Base-by-base conservation (phyloP, 805 yeast species). In the Kregervanrija delftensis region DNA sequence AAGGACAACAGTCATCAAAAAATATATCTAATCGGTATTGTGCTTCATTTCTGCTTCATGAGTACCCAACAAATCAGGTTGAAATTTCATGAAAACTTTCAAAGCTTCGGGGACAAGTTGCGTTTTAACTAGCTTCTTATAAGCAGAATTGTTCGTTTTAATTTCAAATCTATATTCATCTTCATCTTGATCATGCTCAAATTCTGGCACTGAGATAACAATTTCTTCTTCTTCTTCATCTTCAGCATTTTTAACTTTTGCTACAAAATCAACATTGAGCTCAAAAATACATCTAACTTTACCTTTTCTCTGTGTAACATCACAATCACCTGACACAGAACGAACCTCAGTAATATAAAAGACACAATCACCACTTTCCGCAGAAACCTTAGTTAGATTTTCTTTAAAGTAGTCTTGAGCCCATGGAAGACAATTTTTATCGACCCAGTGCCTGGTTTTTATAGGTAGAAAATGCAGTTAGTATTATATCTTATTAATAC, bases 361-460 rank as follows among this genome's bases (percentile, higher is more conserved):
- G n/a, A 65, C 56, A 40, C 60, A 59, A 11, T 66, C 69, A 15
- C 58, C 71, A 5, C 65, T 57, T 2, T 50, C 43, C 8, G 57
- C 76, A 3, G 64, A 47, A 34, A 81, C 51, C 0, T 81, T 81
- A 5, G 69, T 66, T 45, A 88, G 67, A 37, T 78, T 75, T 37
- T 79, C 74, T 28, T 68, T 65, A 60, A 91, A 83, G 61, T 91
- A 93, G 33, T 74, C 70, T 53, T 79, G 81, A 17, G 96, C 76
- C 99, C 99, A 91, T 49, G 77, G 80, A 44, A 93, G 74, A 68
- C 98, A 91, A 72, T 91, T 91, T 67, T 90, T 91, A 67, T 91
- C 97, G 50, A 91, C 96, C 99, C 99, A 91, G 73, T 91, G 99
- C 99, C 60, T 53, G 39, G 11, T 16, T 11, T 4, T 14, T n/a